Conservation (phyloP, 192 early-diverging fungal species). For the Entomortierella beljakovae region DNA sequence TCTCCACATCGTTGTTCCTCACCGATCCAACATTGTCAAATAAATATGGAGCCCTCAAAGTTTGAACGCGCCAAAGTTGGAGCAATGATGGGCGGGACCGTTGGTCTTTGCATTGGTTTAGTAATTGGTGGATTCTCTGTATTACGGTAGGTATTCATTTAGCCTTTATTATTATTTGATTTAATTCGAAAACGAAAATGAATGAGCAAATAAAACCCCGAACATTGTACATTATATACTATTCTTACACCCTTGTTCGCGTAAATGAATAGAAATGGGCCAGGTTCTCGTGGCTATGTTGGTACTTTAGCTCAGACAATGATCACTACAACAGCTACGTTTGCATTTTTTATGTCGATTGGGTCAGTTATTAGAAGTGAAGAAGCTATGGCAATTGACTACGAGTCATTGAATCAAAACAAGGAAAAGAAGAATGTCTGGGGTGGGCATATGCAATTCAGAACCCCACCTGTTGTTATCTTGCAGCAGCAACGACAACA, state of each 20-base stretch:
- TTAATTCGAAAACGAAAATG: neutral
- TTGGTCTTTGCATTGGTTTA: conserved; percentile 72
- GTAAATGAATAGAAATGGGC: conserved; percentile 67
- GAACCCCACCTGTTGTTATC: conserved; percentile 44
- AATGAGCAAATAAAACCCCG: neutral
- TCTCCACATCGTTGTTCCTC: no score
- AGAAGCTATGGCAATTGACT: conserved; percentile 49
- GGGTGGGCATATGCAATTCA: conserved; percentile 28
- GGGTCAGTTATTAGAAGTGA: conserved; percentile 67
- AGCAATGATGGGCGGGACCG: conserved; percentile 72
- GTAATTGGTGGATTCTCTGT: conserved; percentile 66
- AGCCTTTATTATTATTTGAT: neutral
- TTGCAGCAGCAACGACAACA: conserved; percentile 30
- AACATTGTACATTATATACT: neutral
- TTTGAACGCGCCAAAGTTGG: conserved; percentile 72
- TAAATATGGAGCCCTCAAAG: conserved; percentile 62
- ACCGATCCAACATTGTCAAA: neutral
- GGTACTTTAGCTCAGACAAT: conserved; percentile 80
- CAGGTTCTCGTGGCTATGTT: conserved; percentile 76
- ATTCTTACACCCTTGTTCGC: neutral
- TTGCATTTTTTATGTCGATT: conserved; percentile 83
- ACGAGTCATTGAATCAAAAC: conserved; percentile 34
- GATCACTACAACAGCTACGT: conserved; percentile 80
- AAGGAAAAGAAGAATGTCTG: conserved; percentile 25
- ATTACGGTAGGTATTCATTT: conserved; percentile 53